Conservation (phyloP, 768 basidiomycete genomes). For the Suillus subaureus region DNA sequence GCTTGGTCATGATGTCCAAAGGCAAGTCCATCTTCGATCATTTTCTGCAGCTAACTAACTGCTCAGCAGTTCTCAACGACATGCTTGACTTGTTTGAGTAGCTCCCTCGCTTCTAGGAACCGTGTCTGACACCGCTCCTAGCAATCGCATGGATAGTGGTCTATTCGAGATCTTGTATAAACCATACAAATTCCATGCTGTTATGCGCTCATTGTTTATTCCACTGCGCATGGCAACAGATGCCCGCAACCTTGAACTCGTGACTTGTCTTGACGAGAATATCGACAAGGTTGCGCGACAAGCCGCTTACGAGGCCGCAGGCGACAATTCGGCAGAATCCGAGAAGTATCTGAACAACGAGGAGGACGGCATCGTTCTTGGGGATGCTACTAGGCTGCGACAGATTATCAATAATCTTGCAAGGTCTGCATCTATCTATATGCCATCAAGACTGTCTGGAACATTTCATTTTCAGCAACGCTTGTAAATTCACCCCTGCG, state of each 20-base stretch:
- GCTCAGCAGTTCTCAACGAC: constrained; percentile 66
- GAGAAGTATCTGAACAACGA: constrained; percentile 20
- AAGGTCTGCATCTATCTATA: constrained; percentile 43
- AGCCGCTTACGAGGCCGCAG: constrained; percentile 62
- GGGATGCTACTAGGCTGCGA: constrained; percentile 80
- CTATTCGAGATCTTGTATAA: constrained; percentile 69
- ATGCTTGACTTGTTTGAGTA: constrained; percentile 73
- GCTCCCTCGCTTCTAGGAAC: neutral
- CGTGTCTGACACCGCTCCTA: constrained; percentile 24
- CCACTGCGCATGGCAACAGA: constrained; percentile 70
- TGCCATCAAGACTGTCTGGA: constrained; percentile 3
- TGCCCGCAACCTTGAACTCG: constrained; percentile 65
- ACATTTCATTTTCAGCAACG: constrained; percentile 50
- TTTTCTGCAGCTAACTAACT: constrained; percentile 11
- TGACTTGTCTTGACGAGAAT: constrained; percentile 64
- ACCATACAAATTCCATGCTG: constrained; percentile 79
- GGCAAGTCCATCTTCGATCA: constrained; percentile 39
- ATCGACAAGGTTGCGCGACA: constrained; percentile 68
- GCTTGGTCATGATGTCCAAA: constrained; percentile 88
- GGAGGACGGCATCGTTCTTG: constrained; percentile 72
- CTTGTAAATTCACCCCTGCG: constrained; percentile 76
- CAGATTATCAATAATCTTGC: constrained; percentile 86
- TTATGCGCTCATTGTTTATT: constrained; percentile 72
- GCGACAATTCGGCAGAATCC: constrained; percentile 37
- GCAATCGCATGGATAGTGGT: constrained; percentile 87